A percentile compares a stretch with the other conserved stretches of the same genome.
Conservation (phyloP, 2,329 filamentous ascomycete species). For the Phoma sp. region DNA sequence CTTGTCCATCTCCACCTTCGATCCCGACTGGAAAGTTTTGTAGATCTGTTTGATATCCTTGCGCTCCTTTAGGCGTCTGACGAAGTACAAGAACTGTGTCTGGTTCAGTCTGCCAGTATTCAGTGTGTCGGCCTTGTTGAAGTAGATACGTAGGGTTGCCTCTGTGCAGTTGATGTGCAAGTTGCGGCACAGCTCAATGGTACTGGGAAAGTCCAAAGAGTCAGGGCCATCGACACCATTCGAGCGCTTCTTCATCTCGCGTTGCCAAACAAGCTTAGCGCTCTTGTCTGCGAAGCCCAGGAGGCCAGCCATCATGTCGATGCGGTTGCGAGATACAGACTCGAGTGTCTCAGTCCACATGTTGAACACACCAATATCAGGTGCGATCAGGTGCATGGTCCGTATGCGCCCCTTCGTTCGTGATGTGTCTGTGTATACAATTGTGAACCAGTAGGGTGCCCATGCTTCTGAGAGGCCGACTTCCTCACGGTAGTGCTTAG, state of each 20-base stretch:
- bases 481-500: constrained; percentile 88
- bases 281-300: constrained; percentile 79
- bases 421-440: constrained; percentile 82
- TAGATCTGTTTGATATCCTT: constrained; percentile 82
- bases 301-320: constrained; percentile 88
- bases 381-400: constrained; percentile 85
- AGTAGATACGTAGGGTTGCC: constrained; percentile 75
- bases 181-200: constrained; percentile 84
- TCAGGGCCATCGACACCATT: constrained; percentile 66
- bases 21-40: constrained; percentile 62
- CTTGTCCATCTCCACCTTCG: constrained; percentile 70
- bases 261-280: constrained; percentile 83
- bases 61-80: constrained; percentile 81
- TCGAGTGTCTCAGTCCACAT: constrained; percentile 87
- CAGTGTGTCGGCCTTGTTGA: constrained; percentile 73
- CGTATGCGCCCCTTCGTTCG: constrained; percentile 78
- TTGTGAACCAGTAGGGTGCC: constrained; percentile 83
- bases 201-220: constrained; percentile 76
- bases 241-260: constrained; percentile 75
- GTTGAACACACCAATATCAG: constrained; percentile 72
- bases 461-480: constrained; percentile 72
- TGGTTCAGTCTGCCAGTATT: constrained; percentile 75
- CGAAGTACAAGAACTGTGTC: constrained; percentile 81
- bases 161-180: constrained; percentile 91
- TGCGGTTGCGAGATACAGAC: constrained; percentile 82